These are phyloP conservation scores for Achaetomiella virescens DNA, from an alignment of 495 filamentous ascomycete species.

Conservation along the genomic window DNA sequence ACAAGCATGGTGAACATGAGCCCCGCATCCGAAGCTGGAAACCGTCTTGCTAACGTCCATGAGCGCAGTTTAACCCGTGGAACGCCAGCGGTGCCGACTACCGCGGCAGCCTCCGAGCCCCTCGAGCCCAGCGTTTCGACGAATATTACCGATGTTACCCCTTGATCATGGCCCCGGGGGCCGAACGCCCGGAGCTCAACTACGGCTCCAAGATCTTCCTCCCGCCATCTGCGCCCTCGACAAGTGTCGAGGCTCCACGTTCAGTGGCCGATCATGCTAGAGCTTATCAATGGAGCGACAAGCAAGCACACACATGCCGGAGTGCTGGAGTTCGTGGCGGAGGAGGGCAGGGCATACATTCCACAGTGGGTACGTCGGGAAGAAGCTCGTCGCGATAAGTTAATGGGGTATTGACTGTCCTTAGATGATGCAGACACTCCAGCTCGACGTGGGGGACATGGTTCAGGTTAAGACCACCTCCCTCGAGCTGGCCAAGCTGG, in stretches of 20 bases:
- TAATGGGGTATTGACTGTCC: slow-evolving; percentile 7
- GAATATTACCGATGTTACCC: slow-evolving; percentile 98
- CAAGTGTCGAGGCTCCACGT: slow-evolving; percentile 95
- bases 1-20: neutral
- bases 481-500: slow-evolving; percentile 77
- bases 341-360: slow-evolving; percentile 93
- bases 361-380: slow-evolving; percentile 74
- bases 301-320: slow-evolving; percentile 80
- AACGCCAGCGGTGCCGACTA: slow-evolving; percentile 46
- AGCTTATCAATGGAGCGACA: slow-evolving; percentile 80
- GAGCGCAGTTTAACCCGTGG: slow-evolving; percentile 27
- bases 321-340: slow-evolving; percentile 94
- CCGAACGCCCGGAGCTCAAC: slow-evolving; percentile 84
- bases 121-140: slow-evolving; percentile 64
- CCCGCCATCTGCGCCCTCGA: slow-evolving; percentile 89
- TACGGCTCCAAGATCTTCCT: slow-evolving; percentile 96
- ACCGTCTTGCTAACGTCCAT: slow-evolving; percentile 14
- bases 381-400: neutral
- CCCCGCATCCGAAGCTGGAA: too few relatives aligned
- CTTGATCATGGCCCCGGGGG: slow-evolving; percentile 85
- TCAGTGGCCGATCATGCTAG: slow-evolving; percentile 94
- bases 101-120: slow-evolving; percentile 33
- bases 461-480: slow-evolving; percentile 92
- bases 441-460: slow-evolving; percentile 84
- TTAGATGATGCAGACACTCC: slow-evolving; percentile 89